Evolutionary conservation across 2,329 filamentous ascomycete genomes (phyloP).

Genomic region (Scedosporium apiospermum): DNA sequence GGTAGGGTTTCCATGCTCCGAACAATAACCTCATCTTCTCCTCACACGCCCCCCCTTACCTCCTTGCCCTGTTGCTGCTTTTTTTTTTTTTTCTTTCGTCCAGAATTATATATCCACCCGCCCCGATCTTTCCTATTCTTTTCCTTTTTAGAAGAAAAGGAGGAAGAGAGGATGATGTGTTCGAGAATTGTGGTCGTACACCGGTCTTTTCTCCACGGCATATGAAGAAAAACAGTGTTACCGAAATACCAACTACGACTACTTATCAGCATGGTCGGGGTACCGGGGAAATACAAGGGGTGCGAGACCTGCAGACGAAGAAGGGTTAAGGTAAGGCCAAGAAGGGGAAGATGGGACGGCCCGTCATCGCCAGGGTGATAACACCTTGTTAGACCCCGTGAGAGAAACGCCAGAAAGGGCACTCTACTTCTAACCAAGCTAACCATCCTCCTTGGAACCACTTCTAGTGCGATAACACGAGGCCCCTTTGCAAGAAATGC

Average conservation of each 20-base stretch:
- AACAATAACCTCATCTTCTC: neutral
- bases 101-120: neutral
- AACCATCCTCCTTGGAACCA: neutral
- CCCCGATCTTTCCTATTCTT: neutral
- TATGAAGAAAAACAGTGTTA: neutral
- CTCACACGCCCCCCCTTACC: neutral
- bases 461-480: conserved; percentile 49
- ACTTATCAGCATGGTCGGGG: conserved; percentile 43
- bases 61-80: neutral
- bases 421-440: neutral
- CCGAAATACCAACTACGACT: neutral
- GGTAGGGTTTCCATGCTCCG: neutral
- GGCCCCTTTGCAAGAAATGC: conserved; percentile 52
- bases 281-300: conserved; percentile 54
- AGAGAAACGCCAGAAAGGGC: neutral
- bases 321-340: conserved; percentile 42
- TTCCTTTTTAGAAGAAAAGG: neutral
- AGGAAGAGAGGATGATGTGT: neutral
- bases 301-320: conserved; percentile 52
- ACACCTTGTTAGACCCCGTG: neutral
- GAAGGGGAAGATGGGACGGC: neutral
- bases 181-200: neutral
- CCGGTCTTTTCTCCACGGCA: neutral
- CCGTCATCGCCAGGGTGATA: neutral
- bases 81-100: neutral